These are phyloP conservation scores for Kwoniella shandongensis DNA, from an alignment of 768 basidiomycete genomes.

Conservation along the genomic window DNA sequence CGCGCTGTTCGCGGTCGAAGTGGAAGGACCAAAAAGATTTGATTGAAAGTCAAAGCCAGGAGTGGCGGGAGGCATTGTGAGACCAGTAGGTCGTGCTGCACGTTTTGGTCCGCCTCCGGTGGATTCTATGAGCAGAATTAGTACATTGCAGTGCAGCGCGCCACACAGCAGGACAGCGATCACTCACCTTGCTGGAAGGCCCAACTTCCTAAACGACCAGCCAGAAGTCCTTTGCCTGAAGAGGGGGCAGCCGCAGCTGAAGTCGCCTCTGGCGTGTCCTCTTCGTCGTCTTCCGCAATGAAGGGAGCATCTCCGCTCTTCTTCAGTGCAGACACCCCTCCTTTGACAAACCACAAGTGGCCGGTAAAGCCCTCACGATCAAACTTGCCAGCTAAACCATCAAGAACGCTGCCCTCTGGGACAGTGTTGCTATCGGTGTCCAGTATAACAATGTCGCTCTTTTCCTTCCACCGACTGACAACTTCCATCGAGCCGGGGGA, in stretches of 20 bases:
- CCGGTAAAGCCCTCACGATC: slow-evolving; percentile 59
- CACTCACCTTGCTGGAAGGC: slow-evolving; percentile 55
- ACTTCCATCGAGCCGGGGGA: slow-evolving; percentile 56
- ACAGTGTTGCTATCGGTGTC: slow-evolving; percentile 73
- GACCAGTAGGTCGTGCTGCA: slow-evolving; percentile 13
- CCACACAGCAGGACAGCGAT: neutral
- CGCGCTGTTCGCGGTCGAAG: neutral
- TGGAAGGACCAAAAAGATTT: slow-evolving; percentile 13
- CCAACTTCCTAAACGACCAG: slow-evolving; percentile 46
- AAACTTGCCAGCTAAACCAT: slow-evolving; percentile 55
- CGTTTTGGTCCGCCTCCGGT: slow-evolving; percentile 14
- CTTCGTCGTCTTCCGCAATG: slow-evolving; percentile 56
- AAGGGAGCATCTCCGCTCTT: slow-evolving; percentile 58
- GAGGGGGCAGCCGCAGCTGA: neutral
- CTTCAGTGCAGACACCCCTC: slow-evolving; percentile 62
- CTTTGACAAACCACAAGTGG: slow-evolving; percentile 73
- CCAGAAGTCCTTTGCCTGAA: slow-evolving; percentile 16
- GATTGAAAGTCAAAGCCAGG: slow-evolving; percentile 9
- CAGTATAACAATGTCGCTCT: slow-evolving; percentile 69
- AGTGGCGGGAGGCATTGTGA: slow-evolving; percentile 10
- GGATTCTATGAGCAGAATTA: slow-evolving; percentile 30
- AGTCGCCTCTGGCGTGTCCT: slow-evolving; percentile 18
- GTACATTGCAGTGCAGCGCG: neutral
- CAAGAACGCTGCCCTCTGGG: slow-evolving; percentile 58
- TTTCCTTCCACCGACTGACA: slow-evolving; percentile 31